Conservation (phyloP, 805 yeast species). For the Candida ascalaphidarum region DNA sequence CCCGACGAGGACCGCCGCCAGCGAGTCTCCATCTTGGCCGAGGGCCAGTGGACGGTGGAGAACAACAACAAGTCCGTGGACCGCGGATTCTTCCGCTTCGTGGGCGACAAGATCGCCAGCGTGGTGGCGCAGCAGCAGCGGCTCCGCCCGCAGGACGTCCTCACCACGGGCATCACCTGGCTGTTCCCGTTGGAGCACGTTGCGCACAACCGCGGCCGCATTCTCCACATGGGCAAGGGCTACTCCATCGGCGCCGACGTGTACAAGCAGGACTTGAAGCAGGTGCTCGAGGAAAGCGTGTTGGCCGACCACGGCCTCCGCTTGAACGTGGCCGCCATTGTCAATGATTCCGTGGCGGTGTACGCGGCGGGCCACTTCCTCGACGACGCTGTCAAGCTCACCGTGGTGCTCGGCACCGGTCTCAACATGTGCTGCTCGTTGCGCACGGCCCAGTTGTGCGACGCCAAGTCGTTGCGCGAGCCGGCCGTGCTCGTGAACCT, state of each 20-base stretch:
- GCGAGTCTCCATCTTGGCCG: constrained; percentile 19
- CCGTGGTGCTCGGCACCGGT: constrained; percentile 66
- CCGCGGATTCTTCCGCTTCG: constrained; percentile 31
- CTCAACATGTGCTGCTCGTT: constrained; percentile 44
- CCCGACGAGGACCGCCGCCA: constrained; percentile 7
- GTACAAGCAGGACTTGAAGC: constrained; percentile 30
- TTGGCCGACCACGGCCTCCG: constrained; percentile 10
- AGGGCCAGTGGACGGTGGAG: constrained; percentile 29
- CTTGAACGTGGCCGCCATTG: constrained; percentile 35
- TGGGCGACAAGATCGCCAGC: constrained; percentile 25
- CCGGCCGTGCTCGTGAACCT: constrained; percentile 31
- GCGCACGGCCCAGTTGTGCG: constrained; percentile 9
- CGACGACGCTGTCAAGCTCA: constrained; percentile 31
- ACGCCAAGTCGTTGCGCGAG: constrained; percentile 4
- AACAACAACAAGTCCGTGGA: constrained; percentile 33
- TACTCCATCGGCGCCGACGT: constrained; percentile 38
- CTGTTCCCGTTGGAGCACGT: constrained; percentile 44
- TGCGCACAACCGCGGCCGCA: constrained; percentile 33
- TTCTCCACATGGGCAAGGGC: constrained; percentile 56
- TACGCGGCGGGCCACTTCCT: constrained; percentile 43
- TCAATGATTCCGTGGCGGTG: constrained; percentile 64
- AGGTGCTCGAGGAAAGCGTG: constrained; percentile 29
- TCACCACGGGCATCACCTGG: constrained; percentile 45
- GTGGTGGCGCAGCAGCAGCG: constrained; percentile 15
- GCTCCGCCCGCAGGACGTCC: constrained; percentile 4